Evolutionary conservation across 805 yeast genomes (phyloP), one percentile per base, ranked within the genome.

Genomic region (Starmerella cellae): DNA sequence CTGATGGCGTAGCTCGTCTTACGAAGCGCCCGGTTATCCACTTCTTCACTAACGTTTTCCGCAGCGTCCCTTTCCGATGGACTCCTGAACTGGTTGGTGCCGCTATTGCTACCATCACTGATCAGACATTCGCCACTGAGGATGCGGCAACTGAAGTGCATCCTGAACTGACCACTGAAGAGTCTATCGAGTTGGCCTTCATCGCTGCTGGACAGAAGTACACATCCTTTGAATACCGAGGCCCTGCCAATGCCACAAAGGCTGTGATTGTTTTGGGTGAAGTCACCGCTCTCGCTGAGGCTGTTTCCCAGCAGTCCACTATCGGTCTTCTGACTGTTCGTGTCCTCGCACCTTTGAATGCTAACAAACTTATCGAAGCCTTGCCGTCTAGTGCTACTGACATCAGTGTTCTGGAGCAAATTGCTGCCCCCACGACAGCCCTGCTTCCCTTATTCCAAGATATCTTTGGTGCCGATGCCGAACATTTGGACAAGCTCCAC

Each of bases 381-480:
- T 58, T 81, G 33, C 87, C 88, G 22, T 47, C 67, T 2, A 59
- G 75, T 8, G 73, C 74, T 41, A 66, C 67, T 46, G 68, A 70
- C 22, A 64, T 87, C 39, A 72, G 75, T 11, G 70, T 80, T 16
- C 66, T 82, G 20, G 81, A 82, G 55, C 94, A 85, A 63, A 67
- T 79, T 33, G 61, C 70, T 13, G 50, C 52, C 14, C 55, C 53
- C 37, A 57, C 63, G 14, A 60, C 66, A 9, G 62, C 63, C n/a
- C 77, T 81, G 61, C 73, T 81, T 14, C 83, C 88, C 3, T 66
- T 85, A 33, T 67, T 80, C 51, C 70, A 85, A 50, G 95, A 85
- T 56, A 73, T 84, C 51, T 73, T 85, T 59, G 70, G 75, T 39
- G 74, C 74, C 39, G 65, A 71, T 27, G 36, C 50, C 22, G 48